Percentiles rank a stretch among this genome's conserved stretches.
Conservation (phyloP, 441 rosid species). For the Macaranga tanarius region DNA sequence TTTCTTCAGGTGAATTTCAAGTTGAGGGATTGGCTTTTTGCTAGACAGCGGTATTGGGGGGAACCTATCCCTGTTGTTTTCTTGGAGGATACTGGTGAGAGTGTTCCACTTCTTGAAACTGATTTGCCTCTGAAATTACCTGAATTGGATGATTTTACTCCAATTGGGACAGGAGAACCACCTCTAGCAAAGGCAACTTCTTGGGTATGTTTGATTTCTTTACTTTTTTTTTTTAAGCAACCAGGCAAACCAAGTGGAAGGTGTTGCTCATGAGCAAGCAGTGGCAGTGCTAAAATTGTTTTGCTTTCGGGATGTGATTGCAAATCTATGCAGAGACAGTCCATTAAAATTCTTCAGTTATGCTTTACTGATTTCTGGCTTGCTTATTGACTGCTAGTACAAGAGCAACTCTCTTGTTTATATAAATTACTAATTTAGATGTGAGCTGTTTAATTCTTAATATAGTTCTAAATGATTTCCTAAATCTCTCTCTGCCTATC, state of each 20-base stretch:
- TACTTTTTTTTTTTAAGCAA: not conserved
- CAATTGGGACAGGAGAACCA: conserved; percentile 94
- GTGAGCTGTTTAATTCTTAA: not conserved
- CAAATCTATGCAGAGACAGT: not conserved
- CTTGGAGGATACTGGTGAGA: conserved; percentile 65
- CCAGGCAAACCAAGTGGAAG: not conserved
- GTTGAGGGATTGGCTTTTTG: conserved; percentile 98
- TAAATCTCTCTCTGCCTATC: not conserved
- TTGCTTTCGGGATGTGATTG: not conserved
- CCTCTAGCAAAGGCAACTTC: conserved; percentile 79
- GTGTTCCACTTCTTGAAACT: conserved; percentile 64
- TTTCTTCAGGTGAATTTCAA: conserved; percentile 79
- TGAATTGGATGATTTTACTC: conserved; percentile 91
- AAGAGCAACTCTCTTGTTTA: not conserved
- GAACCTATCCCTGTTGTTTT: conserved; percentile 93
- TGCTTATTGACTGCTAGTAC: not conserved
- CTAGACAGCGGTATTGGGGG: conserved; percentile 99
- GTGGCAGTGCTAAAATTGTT: not conserved
- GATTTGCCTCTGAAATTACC: conserved; percentile 88
- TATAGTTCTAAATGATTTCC: not conserved
- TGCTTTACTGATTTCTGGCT: not conserved
- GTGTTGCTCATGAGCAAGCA: not conserved
- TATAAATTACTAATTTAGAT: not conserved
- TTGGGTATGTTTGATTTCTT: conserved; percentile 51
- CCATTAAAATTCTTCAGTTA: not conserved